These are phyloP conservation scores for Fusarium albosuccineum DNA, from an alignment of 2,329 filamentous ascomycete species.

Conservation along the genomic window DNA sequence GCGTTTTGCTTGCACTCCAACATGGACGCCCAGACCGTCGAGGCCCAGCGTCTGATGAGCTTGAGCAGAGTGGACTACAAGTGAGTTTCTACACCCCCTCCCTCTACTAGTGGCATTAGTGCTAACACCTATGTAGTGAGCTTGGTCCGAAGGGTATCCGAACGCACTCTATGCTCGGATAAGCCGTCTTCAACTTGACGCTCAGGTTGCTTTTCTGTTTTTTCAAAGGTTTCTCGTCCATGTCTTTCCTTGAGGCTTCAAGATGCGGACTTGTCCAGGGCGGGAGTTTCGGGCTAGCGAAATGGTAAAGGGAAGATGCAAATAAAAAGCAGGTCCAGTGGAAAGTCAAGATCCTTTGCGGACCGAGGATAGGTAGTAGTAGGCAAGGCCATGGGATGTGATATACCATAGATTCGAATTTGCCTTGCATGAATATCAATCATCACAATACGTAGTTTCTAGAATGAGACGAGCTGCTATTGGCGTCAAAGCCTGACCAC, in stretches of 20 bases:
- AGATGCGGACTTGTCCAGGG: slow-evolving; percentile 27
- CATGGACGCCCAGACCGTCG: slow-evolving; percentile 64
- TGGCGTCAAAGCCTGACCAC: no score
- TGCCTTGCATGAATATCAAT: slow-evolving; percentile 35
- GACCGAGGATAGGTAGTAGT: slow-evolving; percentile 5
- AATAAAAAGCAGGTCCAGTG: slow-evolving; percentile 14
- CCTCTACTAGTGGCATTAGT: background rate
- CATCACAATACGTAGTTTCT: slow-evolving; percentile 14
- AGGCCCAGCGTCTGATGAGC: slow-evolving; percentile 69
- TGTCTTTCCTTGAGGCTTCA: slow-evolving; percentile 19
- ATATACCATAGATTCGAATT: slow-evolving; percentile 43
- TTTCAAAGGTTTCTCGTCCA: slow-evolving; percentile 26
- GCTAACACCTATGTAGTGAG: slow-evolving; percentile 57
- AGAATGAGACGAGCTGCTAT: slow-evolving; percentile 1
- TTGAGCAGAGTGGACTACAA: slow-evolving; percentile 72
- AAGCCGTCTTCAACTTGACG: slow-evolving; percentile 14
- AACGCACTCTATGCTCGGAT: slow-evolving; percentile 66
- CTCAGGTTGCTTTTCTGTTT: slow-evolving; percentile 28
- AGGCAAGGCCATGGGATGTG: slow-evolving; percentile 15
- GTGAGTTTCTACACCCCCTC: slow-evolving; percentile 56
- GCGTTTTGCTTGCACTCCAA: slow-evolving; percentile 70
- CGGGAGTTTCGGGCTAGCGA: slow-evolving; percentile 41
- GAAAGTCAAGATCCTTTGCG: background rate
- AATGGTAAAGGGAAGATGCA: slow-evolving; percentile 35
- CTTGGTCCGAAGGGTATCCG: slow-evolving; percentile 67